Evolutionary conservation across 2,329 filamentous ascomycete genomes (phyloP).

Genomic region (Colletotrichum kahawae): DNA sequence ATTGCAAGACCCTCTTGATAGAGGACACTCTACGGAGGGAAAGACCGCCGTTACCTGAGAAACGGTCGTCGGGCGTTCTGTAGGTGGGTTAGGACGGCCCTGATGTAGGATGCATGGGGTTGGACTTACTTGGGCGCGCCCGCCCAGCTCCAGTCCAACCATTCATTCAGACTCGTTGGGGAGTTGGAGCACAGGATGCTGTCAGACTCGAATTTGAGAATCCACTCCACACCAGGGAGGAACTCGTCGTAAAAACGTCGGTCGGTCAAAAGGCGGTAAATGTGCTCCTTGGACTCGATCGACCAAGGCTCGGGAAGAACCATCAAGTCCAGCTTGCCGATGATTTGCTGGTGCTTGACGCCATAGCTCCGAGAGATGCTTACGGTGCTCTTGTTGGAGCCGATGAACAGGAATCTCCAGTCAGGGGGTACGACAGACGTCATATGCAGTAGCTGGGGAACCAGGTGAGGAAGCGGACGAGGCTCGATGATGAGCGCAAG

Average conservation of each 20-base stretch:
- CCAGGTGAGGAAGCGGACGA: conserved; percentile 51
- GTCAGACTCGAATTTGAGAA: conserved; percentile 60
- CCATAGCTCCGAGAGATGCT: conserved; percentile 50
- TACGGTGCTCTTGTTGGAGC: conserved; percentile 51
- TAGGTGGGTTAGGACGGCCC: background rate
- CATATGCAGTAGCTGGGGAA: conserved; percentile 57
- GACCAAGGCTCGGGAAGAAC: conserved; percentile 53
- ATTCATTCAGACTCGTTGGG: conserved; percentile 54
- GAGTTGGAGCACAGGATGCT: conserved; percentile 62
- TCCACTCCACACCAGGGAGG: conserved; percentile 55
- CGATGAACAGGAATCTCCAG: conserved; percentile 61
- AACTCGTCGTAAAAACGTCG: conserved; percentile 57
- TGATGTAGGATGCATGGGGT: too few species aligned
- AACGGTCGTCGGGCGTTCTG: conserved; percentile 45
- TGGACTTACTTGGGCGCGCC: conserved; percentile 51
- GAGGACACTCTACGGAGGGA: conserved; percentile 57
- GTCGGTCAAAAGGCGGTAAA: conserved; percentile 54
- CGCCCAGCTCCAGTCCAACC: conserved; percentile 60
- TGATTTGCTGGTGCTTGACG: conserved; percentile 52
- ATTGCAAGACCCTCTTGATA: conserved; percentile 52
- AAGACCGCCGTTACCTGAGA: conserved; percentile 59
- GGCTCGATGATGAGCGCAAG: conserved; percentile 58
- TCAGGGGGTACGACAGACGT: conserved; percentile 58
- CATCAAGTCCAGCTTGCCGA: conserved; percentile 57
- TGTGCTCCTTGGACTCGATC: conserved; percentile 51